These are phyloP conservation scores for Wickerhamomyces bisporus DNA, from an alignment of 805 yeast species.

Conservation along the genomic window DNA sequence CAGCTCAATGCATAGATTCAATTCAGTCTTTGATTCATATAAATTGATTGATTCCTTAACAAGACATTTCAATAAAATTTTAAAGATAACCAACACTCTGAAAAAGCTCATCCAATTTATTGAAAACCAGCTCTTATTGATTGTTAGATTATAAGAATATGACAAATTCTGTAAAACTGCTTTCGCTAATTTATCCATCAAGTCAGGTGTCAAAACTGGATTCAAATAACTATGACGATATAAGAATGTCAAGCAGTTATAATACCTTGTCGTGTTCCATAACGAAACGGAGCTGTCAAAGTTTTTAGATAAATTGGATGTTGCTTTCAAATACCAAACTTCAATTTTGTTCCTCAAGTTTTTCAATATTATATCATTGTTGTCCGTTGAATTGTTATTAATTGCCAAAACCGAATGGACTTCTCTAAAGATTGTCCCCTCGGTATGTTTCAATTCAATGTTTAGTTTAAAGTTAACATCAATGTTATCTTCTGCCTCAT, in stretches of 20 bases:
- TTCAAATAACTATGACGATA: constrained; percentile 46
- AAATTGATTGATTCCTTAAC: constrained; percentile 43
- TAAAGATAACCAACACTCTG: constrained; percentile 42
- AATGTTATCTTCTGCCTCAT: constrained; percentile 35
- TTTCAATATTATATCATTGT: constrained; percentile 10
- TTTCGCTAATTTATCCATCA: constrained; percentile 38
- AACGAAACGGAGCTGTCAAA: constrained; percentile 6
- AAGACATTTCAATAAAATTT: constrained; percentile 41
- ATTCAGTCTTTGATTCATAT: constrained; percentile 42
- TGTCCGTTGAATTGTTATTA: constrained; percentile 15
- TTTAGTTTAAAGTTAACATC: constrained; percentile 35
- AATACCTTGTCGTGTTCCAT: constrained; percentile 39
- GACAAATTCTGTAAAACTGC: constrained; percentile 41
- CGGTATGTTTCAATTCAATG: constrained; percentile 42
- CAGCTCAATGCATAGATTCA: constrained; percentile 44
- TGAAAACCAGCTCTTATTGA: constrained; percentile 35
- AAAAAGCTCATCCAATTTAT: constrained; percentile 48
- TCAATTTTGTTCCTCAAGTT: constrained; percentile 24
- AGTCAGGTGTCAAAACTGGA: constrained; percentile 38
- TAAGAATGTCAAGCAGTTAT: constrained; percentile 39
- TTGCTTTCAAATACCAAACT: constrained; percentile 29
- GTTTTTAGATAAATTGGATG: constrained; percentile 7
- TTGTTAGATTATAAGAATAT: constrained; percentile 39
- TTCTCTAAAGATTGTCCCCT: constrained; percentile 40
- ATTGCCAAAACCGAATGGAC: constrained; percentile 43